These are phyloP conservation scores for Globisporangium paroecandrum DNA, from an alignment of 352 stramenopile genomes.

Conservation along the genomic window DNA sequence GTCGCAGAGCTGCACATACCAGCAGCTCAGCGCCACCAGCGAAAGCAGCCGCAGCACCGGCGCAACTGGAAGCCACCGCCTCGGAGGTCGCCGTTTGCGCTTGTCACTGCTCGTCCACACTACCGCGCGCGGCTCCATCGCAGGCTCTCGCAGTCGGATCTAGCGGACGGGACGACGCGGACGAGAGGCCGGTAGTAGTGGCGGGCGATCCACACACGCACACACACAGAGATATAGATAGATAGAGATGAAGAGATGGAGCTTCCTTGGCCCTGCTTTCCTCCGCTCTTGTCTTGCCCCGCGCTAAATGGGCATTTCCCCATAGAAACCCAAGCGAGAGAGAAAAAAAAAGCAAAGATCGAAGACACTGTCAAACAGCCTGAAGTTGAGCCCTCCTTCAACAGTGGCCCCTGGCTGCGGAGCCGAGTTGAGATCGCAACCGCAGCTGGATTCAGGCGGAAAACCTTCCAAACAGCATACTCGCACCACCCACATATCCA, in stretches of 20 bases:
- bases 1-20: background rate
- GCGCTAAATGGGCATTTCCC: constrained; percentile 9
- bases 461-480: constrained; percentile 2
- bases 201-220: background rate
- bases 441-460: background rate
- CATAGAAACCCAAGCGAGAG: background rate
- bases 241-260: background rate
- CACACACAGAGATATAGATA: background rate
- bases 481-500: background rate
- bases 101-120: constrained; percentile 22
- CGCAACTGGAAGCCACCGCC: background rate
- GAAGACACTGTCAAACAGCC: constrained; percentile 5
- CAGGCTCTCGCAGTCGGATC: constrained; percentile 4
- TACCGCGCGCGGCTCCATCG: constrained; percentile 11
- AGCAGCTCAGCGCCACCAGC: background rate
- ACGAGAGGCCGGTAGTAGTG: background rate
- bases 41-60: background rate
- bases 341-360: constrained; percentile 13
- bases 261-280: background rate
- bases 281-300: background rate
- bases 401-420: background rate
- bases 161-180: background rate
- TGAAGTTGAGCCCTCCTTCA: background rate
- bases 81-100: constrained; percentile 14
- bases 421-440: background rate